Base-by-base conservation (phyloP, 768 basidiomycete species). In the Leccinum subtestaceum region DNA sequence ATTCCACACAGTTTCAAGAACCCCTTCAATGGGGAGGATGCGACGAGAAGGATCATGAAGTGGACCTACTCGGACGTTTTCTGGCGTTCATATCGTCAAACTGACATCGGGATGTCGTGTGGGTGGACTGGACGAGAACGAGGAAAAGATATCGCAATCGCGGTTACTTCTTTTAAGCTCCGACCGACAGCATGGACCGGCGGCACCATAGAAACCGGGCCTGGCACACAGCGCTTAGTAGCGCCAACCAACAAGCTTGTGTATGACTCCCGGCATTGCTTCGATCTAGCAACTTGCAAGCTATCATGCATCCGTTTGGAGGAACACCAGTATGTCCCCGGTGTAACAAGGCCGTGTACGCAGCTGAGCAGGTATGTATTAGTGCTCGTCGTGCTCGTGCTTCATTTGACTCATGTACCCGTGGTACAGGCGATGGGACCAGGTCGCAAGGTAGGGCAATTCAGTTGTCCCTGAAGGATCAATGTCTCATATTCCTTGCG, bases 291-390 rank as follows among this genome's bases (percentile, higher is more conserved):
- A 36, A 65, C 53, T 55, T 56, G 67, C 51, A 36, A 65, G 68
- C 62, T 40, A 68, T 54, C 62, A 91, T 90, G 87, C 85, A 86
- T 68, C 83, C 86, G 3, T 91, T 87, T 67, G 85, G 86, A 60
- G 88, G 85, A 48, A 84, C 84, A 4, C 83, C 89, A 29, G 73
- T 77, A 54, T 95, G 92, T 69, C 88, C 92, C 15, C 75, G 84
- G 67, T 95, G 92, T 73, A 73, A 72, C 58, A 91, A 87, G 73
- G 72, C 81, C 0, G 93, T 95, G 32, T 95, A 95, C 74, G 89
- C 88, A 60, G 93, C 92, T 53, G 93, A 95, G 72, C 91, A 95
- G 82, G 90, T 87, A 60, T 62, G 79, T 34, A 29, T 29, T 29
- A 29, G 13, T 47, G 54, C 52, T 36, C 9, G 15, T 36, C 11